These are phyloP conservation scores for Berkeleyomyces rouxiae DNA, from an alignment of 2,329 filamentous ascomycete species.

Conservation along the genomic window DNA sequence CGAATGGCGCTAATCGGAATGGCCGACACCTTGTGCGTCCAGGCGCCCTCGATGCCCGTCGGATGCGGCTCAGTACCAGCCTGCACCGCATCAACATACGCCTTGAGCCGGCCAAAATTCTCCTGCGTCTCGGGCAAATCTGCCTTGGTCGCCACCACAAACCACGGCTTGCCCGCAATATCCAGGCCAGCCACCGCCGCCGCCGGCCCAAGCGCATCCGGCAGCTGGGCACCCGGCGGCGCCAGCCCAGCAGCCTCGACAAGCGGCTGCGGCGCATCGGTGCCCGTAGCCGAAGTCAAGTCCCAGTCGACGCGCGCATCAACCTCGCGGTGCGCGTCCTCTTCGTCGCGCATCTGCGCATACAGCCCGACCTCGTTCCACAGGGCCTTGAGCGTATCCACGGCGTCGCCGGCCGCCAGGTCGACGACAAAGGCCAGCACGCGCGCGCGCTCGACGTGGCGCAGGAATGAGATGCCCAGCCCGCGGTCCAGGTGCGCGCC, in stretches of 20 bases:
- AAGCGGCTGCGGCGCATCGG: background rate
- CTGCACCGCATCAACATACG: slow-evolving; percentile 53
- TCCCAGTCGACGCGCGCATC: slow-evolving; percentile 40
- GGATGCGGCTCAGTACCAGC: slow-evolving; percentile 52
- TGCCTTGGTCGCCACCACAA: slow-evolving; percentile 85
- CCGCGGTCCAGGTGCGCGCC: slow-evolving; percentile 85
- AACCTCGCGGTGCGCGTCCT: slow-evolving; percentile 48
- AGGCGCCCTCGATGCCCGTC: slow-evolving; percentile 41
- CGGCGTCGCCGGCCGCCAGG: slow-evolving; percentile 61
- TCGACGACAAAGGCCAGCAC: slow-evolving; percentile 92
- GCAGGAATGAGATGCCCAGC: slow-evolving; percentile 76
- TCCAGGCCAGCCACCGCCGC: slow-evolving; percentile 32
- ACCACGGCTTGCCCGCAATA: slow-evolving; percentile 92
- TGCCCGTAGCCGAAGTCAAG: slow-evolving; percentile 30
- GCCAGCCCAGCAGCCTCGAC: background rate
- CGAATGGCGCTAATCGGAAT: slow-evolving; percentile 84
- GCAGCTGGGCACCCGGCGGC: slow-evolving; percentile 12
- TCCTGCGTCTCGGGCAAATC: slow-evolving; percentile 64
- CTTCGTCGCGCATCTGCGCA: slow-evolving; percentile 58
- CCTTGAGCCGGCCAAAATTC: slow-evolving; percentile 54
- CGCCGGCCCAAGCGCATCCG: slow-evolving; percentile 19
- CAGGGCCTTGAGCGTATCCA: slow-evolving; percentile 59
- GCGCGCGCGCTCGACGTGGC: slow-evolving; percentile 84
- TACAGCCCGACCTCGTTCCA: slow-evolving; percentile 89
- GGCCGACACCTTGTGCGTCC: slow-evolving; percentile 46